Percentiles rank a stretch among this genome's conserved stretches.
phyloP scores from a whole-genome alignment of 2,329 filamentous ascomycete genomes.

The Calonectria pseudoreteaudii region DNA sequence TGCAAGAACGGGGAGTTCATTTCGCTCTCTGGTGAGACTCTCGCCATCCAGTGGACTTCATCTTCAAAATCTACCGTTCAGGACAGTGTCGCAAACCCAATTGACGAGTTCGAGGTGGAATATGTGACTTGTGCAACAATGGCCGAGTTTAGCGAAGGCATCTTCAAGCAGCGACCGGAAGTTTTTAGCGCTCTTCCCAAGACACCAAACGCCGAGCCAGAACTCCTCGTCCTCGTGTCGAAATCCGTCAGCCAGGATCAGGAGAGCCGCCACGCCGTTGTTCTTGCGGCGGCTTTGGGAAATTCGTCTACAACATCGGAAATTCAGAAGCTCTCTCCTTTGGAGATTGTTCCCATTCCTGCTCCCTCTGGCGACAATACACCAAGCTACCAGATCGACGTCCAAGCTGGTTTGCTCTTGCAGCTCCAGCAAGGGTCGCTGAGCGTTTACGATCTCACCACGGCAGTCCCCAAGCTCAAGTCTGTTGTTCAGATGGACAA shows the following conservation, averaged over 20 bases:
- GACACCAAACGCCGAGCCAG: conserved; percentile 58
- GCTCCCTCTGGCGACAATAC: conserved; percentile 32
- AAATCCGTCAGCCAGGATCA: conserved; percentile 47
- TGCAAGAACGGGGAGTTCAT: conserved; percentile 71
- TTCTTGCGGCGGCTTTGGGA: conserved; percentile 48
- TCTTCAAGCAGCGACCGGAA: conserved; percentile 67
- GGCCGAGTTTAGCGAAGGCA: conserved; percentile 63
- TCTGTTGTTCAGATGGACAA: conserved; percentile 64
- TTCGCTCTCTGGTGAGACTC: conserved; percentile 68
- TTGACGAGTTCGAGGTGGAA: conserved; percentile 59
- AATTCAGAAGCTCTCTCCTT: conserved; percentile 51
- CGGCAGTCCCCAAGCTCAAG: conserved; percentile 70
- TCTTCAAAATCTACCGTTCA: conserved; percentile 50
- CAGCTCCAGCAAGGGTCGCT: conserved; percentile 67
- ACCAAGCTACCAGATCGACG: conserved; percentile 67
- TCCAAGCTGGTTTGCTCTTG: conserved; percentile 72
- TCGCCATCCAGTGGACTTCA: conserved; percentile 50
- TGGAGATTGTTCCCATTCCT: conserved; percentile 54
- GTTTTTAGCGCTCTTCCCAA: conserved; percentile 64
- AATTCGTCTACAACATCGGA: conserved; percentile 39
- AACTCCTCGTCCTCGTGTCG: conserved; percentile 67
- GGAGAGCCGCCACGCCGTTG: conserved; percentile 46
- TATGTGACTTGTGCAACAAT: conserved; percentile 60
- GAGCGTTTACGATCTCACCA: conserved; percentile 72
- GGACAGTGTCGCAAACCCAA: conserved; percentile 47